phyloP scores from a whole-genome alignment of 768 basidiomycete species.

The Pleurotus citrinopileatus region DNA sequence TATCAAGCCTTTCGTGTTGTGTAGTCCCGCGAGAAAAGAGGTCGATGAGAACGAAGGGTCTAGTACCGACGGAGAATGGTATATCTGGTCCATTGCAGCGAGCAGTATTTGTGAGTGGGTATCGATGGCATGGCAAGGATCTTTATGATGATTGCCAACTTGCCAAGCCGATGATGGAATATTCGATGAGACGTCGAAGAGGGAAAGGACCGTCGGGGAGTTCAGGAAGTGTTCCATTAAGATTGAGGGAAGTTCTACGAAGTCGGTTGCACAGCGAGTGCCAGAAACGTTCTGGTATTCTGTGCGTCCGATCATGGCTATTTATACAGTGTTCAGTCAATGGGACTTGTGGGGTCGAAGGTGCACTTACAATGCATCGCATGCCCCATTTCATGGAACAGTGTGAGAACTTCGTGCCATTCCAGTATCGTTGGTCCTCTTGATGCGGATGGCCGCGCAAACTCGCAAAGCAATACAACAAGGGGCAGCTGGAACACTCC shows the following conservation, averaged over 20 bases:
- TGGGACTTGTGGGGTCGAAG: too few species aligned
- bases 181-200: conserved; percentile 59
- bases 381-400: conserved; percentile 99
- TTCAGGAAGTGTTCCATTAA: conserved; percentile 98
- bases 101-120: conserved; percentile 90
- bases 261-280: conserved; percentile 96
- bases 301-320: conserved; percentile 97
- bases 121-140: conserved; percentile 82
- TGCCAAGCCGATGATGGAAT: conserved; percentile 36
- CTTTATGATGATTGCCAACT: conserved; percentile 64
- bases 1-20: conserved; percentile 71
- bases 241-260: conserved; percentile 96
- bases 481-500: conserved; percentile 87
- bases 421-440: conserved; percentile 71
- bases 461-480: conserved; percentile 90
- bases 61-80: conserved; percentile 71
- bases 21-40: conserved; percentile 52
- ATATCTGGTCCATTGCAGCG: conserved; percentile 83
- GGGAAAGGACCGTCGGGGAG: conserved; percentile 77
- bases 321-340: background rate
- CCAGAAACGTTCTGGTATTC: conserved; percentile 98
- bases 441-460: conserved; percentile 58
- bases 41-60: conserved; percentile 73
- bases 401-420: conserved; percentile 92
- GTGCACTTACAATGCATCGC: conserved; percentile 96